Base-by-base conservation (phyloP, 2,329 filamentous ascomycete species). In the Fusarium luffae region DNA sequence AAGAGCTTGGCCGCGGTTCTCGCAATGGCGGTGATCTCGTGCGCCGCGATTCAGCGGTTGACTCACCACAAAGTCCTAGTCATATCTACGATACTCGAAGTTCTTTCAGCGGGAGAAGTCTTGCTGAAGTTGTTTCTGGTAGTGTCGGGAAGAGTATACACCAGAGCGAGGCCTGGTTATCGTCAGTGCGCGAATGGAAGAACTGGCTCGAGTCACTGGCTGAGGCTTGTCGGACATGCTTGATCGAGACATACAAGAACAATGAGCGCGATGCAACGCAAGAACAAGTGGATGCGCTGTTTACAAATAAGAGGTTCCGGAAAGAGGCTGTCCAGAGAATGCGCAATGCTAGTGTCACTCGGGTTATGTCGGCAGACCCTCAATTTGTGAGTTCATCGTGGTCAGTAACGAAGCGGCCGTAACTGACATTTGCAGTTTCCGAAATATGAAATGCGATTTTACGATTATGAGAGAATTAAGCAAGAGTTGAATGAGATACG, bases 391-490 rank as follows among this genome's bases (percentile, higher is more conserved):
- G 80, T 74, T 12, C 14, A 18, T 9, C 8, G 5, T 9, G 18
- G 3, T 13, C 4, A 28, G 32, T 18, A 10, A 3, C 1, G 11
- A 50, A 19, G 41, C 16, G 37, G 44, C 14, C 13, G 14, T 16
- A 16, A 34, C 72, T 73, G 47, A 74, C 63, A 5, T 27, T 11
- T 14, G 3, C 59, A 82, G 77, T 81, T 85, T 73, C 79, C 79
- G 44, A 62, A 80, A 72, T 85, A 84, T 59, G 83, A 83, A 63
- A 81, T 84, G 43, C 80, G 84, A 2, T 85, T 85, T 48, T 77
- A 81, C 27, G 82, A 85, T 56, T 85, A 82, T 58, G 84, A 85
- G 47, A 79, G 75, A 44, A 73, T 85, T 10, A 82, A 80, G 59
- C 76, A 79, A 43, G 83, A 85, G 34, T 58, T 85, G 13, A 72